Evolutionary conservation across 1,284 basidiomycete species (phyloP).

Genomic region (Heimioporus retisporus): DNA sequence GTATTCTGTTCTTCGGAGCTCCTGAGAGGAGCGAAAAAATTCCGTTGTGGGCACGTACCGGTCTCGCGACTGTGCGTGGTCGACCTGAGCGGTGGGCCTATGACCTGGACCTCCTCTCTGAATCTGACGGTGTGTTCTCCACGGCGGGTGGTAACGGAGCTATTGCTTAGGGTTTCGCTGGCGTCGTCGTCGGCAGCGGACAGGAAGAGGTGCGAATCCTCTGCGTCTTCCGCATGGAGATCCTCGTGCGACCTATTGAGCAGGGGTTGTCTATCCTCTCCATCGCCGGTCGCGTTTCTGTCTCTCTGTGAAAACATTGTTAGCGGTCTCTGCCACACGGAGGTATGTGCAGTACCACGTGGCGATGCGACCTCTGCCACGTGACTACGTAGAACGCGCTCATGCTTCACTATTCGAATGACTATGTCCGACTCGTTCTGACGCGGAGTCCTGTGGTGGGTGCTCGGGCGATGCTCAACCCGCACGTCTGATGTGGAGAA

Average conservation of each 20-base stretch:
- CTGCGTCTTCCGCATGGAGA: constrained; percentile 33
- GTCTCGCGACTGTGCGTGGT: constrained; percentile 79
- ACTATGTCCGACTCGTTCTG: not conserved
- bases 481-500: constrained; percentile 76
- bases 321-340: constrained; percentile 27
- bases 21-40: constrained; percentile 17
- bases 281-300: constrained; percentile 42
- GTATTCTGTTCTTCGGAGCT: constrained; percentile 61
- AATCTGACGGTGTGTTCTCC: constrained; percentile 62
- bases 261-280: constrained; percentile 64
- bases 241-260: constrained; percentile 56
- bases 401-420: too few relatives aligned
- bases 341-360: constrained; percentile 5
- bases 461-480: constrained; percentile 75
- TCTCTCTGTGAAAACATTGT: constrained; percentile 55
- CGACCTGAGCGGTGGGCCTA: constrained; percentile 74
- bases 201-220: constrained; percentile 55
- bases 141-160: constrained; percentile 30
- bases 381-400: constrained; percentile 13
- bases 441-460: constrained; percentile 37
- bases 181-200: constrained; percentile 57
- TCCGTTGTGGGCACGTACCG: constrained; percentile 61
- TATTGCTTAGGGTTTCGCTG: constrained; percentile 30
- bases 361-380: constrained; percentile 1
- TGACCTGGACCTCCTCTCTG: constrained; percentile 73